phyloP scores from a whole-genome alignment of 1,284 basidiomycete species.

The Kalmanozyma brasiliensis region DNA sequence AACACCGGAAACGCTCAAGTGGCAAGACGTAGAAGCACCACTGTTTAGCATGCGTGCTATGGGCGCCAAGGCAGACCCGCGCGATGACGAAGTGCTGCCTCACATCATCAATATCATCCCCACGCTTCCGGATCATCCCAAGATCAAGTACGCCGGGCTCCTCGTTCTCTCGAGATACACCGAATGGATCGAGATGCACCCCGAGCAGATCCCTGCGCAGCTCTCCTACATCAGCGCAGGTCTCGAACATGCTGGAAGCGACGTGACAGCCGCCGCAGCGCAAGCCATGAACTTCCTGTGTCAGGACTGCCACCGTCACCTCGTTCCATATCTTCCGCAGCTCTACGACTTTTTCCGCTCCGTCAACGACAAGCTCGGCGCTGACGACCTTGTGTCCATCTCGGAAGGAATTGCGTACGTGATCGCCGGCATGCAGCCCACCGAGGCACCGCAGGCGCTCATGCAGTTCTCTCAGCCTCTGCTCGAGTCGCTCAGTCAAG shows the following conservation, averaged over 20 bases:
- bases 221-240: conserved; percentile 92
- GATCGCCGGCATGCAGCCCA: conserved; percentile 85
- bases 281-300: conserved; percentile 97
- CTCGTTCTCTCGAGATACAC: conserved; percentile 96
- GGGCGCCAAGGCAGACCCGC: conserved; percentile 89
- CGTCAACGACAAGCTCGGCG: conserved; percentile 79
- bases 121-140: conserved; percentile 86
- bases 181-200: conserved; percentile 93
- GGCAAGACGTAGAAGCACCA: conserved; percentile 98
- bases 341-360: conserved; percentile 87
- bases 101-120: conserved; percentile 96
- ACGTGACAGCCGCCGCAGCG: conserved; percentile 89
- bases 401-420: conserved; percentile 96
- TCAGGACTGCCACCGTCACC: conserved; percentile 89
- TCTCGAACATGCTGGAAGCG: conserved; percentile 74
- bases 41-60: conserved; percentile 98
- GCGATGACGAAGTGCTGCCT: conserved; percentile 86
- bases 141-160: conserved; percentile 92
- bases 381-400: conserved; percentile 89
- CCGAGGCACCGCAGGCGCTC: conserved; percentile 83
- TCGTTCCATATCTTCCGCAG: conserved; percentile 90
- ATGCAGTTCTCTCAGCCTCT: conserved; percentile 79
- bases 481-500: conserved; percentile 70
- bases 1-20: conserved; percentile 71
- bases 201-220: conserved; percentile 84